Evolutionary conservation across 306 rosid species (phyloP), one percentile per base, ranked within the genome.

Genomic region (Casuarina cunninghamiana): DNA sequence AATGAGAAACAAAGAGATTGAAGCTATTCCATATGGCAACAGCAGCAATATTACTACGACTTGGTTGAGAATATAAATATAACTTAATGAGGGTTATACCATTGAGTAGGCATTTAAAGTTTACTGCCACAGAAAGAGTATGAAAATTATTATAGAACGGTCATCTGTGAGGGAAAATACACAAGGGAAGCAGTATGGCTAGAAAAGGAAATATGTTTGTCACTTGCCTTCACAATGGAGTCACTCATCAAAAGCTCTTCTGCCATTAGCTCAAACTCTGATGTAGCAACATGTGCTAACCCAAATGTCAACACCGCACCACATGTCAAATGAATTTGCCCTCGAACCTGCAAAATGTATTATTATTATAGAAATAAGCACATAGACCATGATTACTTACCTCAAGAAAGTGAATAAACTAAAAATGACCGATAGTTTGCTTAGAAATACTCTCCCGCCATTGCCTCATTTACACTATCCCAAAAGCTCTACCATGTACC

Each of bases 211-310:
- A 32, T 10, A 49, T 68, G n/a, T 77, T 54, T 54, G 73, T 45
- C 62, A 83, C 96, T 88, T 82, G 82, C 98, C 97, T 93, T 91
- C 85, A 95, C 75, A 73, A 81, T 83, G 77, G 97, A 92, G 84
- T 95, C 95, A 76, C 98, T 92, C 98, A 95, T 95, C 80, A 95
- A 81, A 88, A 95, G 98, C 90, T 95, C 98, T 84, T 95, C 98
- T 53, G 98, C 98, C 97, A 92, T 92, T 78, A 95, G 80, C 89
- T 95, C 98, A 81, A 95, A 93, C 84, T 86, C 98, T 57, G 98
- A 95, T 70, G 97, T 84, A 51, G 95, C 83, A 79, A 75, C 88
- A 86, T 95, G 98, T 60, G 93, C 97, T 77, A 95, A 97, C 75
- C 98, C 98, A 86, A 95, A 91, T 88, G 91, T 89, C 84, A 95